These are phyloP conservation scores for Leccinum boreale DNA, from an alignment of 768 basidiomycete genomes.

Conservation along the genomic window DNA sequence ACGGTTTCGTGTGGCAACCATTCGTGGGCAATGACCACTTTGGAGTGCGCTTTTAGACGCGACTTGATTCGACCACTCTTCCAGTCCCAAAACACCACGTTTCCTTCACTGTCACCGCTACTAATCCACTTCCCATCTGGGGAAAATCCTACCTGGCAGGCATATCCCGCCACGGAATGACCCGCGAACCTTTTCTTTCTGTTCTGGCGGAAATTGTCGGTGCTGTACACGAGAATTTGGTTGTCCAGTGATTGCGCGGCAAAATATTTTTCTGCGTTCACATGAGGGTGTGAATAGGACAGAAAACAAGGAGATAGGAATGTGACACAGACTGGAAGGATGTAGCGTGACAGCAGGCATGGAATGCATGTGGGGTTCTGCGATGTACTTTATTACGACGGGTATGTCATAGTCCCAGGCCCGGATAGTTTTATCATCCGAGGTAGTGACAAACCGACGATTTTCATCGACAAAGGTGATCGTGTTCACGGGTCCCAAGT, in stretches of 20 bases:
- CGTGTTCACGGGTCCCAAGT: slow-evolving; percentile 96
- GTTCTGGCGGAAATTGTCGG: slow-evolving; percentile 98
- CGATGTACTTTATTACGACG: slow-evolving; percentile 99
- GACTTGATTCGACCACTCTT: slow-evolving; percentile 97
- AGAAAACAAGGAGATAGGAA: slow-evolving; percentile 4
- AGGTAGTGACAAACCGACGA: slow-evolving; percentile 94
- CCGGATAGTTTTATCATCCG: slow-evolving; percentile 98
- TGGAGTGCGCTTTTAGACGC: slow-evolving; percentile 81
- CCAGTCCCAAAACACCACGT: slow-evolving; percentile 99
- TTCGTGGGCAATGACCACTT: slow-evolving; percentile 97
- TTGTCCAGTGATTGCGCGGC: slow-evolving; percentile 98
- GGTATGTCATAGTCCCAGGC: slow-evolving; percentile 99
- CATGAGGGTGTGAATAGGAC: slow-evolving; percentile 16
- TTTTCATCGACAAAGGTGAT: slow-evolving; percentile 99
- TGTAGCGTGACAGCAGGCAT: slow-evolving; percentile 98
- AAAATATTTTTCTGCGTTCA: slow-evolving; percentile 80
- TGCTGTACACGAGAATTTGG: slow-evolving; percentile 95
- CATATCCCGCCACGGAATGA: slow-evolving; percentile 95
- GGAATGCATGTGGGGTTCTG: slow-evolving; percentile 98
- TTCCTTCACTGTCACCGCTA: slow-evolving; percentile 92
- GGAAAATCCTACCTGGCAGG: slow-evolving; percentile 95
- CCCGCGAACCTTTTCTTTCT: slow-evolving; percentile 98
- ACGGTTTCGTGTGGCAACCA: slow-evolving; percentile 98
- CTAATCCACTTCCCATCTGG: slow-evolving; percentile 99
- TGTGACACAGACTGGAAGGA: slow-evolving; percentile 74